Evolutionary conservation across 2,329 filamentous ascomycete species (phyloP).

Genomic region (Apiospora kogelbergensis): DNA sequence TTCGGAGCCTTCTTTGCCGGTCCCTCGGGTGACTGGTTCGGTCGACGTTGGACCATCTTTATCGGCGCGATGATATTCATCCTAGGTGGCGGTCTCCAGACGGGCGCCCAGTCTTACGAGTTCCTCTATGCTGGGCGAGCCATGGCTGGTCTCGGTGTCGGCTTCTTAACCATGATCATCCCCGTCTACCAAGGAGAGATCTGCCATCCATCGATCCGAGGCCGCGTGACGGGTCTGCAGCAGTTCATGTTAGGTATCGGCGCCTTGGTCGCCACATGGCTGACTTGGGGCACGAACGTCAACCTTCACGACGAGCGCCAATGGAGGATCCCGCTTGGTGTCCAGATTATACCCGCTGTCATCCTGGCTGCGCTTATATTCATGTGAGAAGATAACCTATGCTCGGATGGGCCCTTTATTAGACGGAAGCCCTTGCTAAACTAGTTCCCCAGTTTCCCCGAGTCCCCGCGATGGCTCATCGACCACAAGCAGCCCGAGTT

Average conservation of each 20-base stretch:
- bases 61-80: conserved; percentile 71
- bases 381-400: conserved; percentile 35
- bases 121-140: conserved; percentile 71
- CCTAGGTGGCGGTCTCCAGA: conserved; percentile 72
- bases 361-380: conserved; percentile 64
- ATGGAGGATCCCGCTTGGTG: conserved; percentile 63
- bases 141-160: conserved; percentile 64
- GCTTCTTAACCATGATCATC: conserved; percentile 42
- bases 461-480: conserved; percentile 74
- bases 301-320: conserved; percentile 29
- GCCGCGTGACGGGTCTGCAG: conserved; percentile 71
- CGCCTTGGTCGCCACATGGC: conserved; percentile 70
- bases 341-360: conserved; percentile 69
- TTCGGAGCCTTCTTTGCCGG: conserved; percentile 62
- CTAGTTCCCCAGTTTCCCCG: conserved; percentile 53
- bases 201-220: conserved; percentile 75
- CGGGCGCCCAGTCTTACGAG: conserved; percentile 56
- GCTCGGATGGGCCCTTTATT: not conserved
- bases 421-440: not conserved
- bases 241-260: conserved; percentile 84
- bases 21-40: conserved; percentile 55
- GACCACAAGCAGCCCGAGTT: conserved; percentile 65
- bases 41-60: conserved; percentile 67
- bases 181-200: conserved; percentile 78
- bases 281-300: conserved; percentile 58